phyloP scores from a whole-genome alignment of 805 yeast species.

The Ogataea naganishii region DNA sequence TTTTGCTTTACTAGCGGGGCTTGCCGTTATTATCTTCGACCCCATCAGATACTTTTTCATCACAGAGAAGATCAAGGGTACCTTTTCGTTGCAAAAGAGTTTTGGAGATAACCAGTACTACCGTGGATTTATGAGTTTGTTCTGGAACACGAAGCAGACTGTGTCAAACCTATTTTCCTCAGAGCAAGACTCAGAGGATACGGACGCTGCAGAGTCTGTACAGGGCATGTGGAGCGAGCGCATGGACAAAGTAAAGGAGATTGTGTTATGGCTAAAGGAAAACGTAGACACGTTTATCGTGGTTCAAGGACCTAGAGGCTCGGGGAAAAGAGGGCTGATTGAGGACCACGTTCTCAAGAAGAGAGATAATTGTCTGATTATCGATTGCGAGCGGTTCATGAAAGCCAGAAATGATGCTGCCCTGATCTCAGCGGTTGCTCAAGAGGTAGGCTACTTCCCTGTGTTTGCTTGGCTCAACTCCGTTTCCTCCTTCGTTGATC shows the following conservation, averaged over 20 bases:
- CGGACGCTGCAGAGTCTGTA: conserved; percentile 8
- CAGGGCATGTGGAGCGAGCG: conserved; percentile 59
- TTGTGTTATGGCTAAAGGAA: conserved; percentile 76
- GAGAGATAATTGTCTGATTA: conserved; percentile 51
- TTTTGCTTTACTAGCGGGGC: conserved; percentile 68
- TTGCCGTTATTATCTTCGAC: conserved; percentile 83
- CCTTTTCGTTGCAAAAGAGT: conserved; percentile 37
- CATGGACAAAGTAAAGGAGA: conserved; percentile 52
- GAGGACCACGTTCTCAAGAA: conserved; percentile 54
- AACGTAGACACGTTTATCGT: conserved; percentile 86
- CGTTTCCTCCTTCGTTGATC: conserved; percentile 68
- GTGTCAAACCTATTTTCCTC: conserved; percentile 14
- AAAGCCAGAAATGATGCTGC: conserved; percentile 69
- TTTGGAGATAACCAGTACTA: conserved; percentile 27
- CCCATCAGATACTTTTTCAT: conserved; percentile 84
- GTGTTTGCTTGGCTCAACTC: conserved; percentile 88
- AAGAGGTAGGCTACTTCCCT: conserved; percentile 84
- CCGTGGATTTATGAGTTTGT: conserved; percentile 25
- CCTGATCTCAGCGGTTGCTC: conserved; percentile 60
- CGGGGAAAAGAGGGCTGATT: conserved; percentile 84
- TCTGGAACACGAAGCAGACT: conserved; percentile 16
- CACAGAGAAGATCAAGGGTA: conserved; percentile 60
- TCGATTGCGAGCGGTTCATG: conserved; percentile 73
- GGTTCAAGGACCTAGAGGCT: conserved; percentile 87
- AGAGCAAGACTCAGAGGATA: conserved; percentile 6